A percentile compares a stretch with the other conserved stretches of the same genome.
Conservation (phyloP, 345 rosid species). For the Cardiospermum halicacabum region DNA sequence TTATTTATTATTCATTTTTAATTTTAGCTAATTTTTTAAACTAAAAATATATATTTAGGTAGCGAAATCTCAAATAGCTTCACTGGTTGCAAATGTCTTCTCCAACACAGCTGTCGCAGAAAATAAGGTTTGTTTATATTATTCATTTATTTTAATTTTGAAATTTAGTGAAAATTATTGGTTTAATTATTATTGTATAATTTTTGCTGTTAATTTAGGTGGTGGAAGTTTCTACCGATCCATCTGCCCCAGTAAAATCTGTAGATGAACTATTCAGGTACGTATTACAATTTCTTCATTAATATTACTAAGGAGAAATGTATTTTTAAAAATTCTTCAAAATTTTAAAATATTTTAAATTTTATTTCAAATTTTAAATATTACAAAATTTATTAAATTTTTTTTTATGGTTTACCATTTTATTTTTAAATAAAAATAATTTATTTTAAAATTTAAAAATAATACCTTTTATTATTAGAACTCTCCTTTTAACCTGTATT, state of each 20-base stretch:
- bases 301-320: no score
- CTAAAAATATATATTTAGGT: constrained; percentile 37
- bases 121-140: constrained; percentile 57
- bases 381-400: no score
- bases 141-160: neutral
- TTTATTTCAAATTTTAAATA: no score
- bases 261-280: constrained; percentile 78
- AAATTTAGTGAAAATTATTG: neutral
- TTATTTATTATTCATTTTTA: neutral
- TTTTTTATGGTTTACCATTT: no score
- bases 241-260: constrained; percentile 65
- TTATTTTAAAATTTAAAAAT: no score
- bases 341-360: no score
- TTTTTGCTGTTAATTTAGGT: constrained; percentile 40
- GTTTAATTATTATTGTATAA: neutral
- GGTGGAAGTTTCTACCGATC: constrained; percentile 70
- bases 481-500: no score
- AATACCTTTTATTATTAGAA: no score
- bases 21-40: constrained; percentile 1
- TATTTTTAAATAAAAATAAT: no score
- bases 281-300: neutral
- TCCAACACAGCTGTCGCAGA: constrained; percentile 81
- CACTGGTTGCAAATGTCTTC: constrained; percentile 78
- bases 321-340: no score
- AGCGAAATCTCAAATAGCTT: constrained; percentile 68